Evolutionary conservation across 2,329 filamentous ascomycete genomes (phyloP).

Genomic region (Ophiognomonia clavigignenti-juglandacearum): DNA sequence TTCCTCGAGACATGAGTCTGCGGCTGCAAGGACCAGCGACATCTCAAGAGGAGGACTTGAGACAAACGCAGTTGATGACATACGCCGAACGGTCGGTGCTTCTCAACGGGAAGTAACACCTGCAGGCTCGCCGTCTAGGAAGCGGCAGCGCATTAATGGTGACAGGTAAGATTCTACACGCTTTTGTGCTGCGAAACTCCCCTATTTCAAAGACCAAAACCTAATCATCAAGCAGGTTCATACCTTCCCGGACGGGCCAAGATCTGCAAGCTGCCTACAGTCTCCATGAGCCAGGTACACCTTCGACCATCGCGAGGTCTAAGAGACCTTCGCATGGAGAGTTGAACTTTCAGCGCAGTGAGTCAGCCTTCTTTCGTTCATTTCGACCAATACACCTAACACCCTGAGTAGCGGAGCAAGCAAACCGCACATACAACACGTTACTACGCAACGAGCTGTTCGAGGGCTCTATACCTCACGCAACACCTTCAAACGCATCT

Average conservation of each 20-base stretch:
- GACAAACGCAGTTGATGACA: constrained; percentile 44
- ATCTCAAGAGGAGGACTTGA: constrained; percentile 37
- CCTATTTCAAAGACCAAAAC: constrained; percentile 1
- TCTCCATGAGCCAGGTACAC: constrained; percentile 87
- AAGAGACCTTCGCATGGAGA: constrained; percentile 84
- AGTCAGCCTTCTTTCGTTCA: constrained; percentile 30
- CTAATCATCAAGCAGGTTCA: constrained; percentile 60
- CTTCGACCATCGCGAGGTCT: constrained; percentile 80
- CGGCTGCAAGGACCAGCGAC: constrained; percentile 31
- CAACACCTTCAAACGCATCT: constrained; percentile 58
- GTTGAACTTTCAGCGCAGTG: constrained; percentile 90
- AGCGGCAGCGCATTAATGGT: constrained; percentile 55
- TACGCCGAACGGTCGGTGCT: constrained; percentile 47
- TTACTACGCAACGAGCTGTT: constrained; percentile 89
- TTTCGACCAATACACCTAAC: constrained; percentile 18
- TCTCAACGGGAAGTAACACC: constrained; percentile 49
- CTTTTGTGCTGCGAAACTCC: not conserved
- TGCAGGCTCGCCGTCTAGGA: constrained; percentile 51
- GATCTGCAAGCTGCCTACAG: constrained; percentile 92
- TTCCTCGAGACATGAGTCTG: constrained; percentile 26
- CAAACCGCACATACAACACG: constrained; percentile 86
- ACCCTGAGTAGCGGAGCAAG: constrained; percentile 67
- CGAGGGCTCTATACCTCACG: constrained; percentile 81
- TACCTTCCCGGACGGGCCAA: constrained; percentile 87
- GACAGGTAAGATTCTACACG: constrained; percentile 47